These are phyloP conservation scores for Panaeolus papilionaceus DNA, from an alignment of 768 basidiomycete genomes.

Conservation along the genomic window DNA sequence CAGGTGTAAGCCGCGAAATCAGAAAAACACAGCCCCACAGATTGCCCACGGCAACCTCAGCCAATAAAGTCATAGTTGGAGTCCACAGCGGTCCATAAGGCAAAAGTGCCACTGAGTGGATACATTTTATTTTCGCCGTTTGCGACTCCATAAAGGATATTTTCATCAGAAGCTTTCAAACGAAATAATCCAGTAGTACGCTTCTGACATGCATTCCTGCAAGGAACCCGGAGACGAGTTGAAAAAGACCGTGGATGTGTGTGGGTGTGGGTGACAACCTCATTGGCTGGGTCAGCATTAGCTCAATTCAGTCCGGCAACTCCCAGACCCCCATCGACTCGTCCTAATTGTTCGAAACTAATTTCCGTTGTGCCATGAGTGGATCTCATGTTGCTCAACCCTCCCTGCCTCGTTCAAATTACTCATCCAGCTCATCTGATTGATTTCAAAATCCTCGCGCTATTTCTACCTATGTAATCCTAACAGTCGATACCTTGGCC, in stretches of 20 bases:
- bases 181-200: background rate
- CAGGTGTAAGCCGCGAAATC: background rate
- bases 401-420: too few species aligned
- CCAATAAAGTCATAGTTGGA: background rate
- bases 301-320: background rate
- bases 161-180: background rate
- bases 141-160: background rate
- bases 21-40: slow-evolving; percentile 8
- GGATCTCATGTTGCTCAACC: too few species aligned
- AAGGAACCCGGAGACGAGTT: background rate
- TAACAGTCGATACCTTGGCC: too few species aligned
- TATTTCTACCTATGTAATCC: too few species aligned
- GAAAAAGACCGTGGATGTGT: background rate
- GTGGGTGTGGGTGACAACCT: background rate
- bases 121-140: background rate
- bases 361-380: background rate
- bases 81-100: background rate
- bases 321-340: background rate
- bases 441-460: too few species aligned
- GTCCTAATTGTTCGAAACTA: background rate
- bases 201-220: background rate
- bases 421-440: too few species aligned
- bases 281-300: background rate
- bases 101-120: background rate
- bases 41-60: background rate